Conservation (phyloP, 108 stramenopile species). For the Ochromonas danica region DNA sequence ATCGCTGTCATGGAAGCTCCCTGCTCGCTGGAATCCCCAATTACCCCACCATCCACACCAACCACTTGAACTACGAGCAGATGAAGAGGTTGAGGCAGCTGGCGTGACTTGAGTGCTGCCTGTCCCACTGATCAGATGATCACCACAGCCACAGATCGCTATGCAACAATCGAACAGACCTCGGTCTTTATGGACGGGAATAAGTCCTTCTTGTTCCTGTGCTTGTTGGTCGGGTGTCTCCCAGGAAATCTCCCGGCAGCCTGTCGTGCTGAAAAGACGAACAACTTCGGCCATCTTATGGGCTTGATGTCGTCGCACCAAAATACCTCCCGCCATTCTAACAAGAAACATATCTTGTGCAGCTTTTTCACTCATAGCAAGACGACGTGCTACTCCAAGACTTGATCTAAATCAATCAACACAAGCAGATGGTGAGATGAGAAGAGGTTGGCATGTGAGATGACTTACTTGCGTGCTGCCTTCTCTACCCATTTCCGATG, state of each 20-base stretch:
- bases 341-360: constrained; percentile 35
- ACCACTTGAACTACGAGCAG: background rate
- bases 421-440: no score
- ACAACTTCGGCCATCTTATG: constrained; percentile 40
- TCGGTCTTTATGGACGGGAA: background rate
- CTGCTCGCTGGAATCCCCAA: constrained; percentile 35
- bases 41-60: background rate
- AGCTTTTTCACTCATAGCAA: background rate
- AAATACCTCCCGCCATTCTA: constrained; percentile 36
- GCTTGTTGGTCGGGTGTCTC: background rate
- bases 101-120: background rate
- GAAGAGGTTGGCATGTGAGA: no score
- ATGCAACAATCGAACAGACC: background rate
- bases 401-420: background rate
- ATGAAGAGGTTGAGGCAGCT: no score
- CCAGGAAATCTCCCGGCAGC: constrained; percentile 40
- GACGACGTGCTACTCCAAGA: background rate
- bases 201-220: background rate
- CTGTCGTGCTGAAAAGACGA: constrained; percentile 37
- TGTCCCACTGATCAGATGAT: background rate
- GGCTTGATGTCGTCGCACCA: constrained; percentile 40
- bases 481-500: background rate
- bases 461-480: background rate
- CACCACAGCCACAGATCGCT: constrained; percentile 23
- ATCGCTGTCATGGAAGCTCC: constrained; percentile 59